Base-by-base conservation (phyloP, 306 rosid species). In the Quercus bicolor region DNA sequence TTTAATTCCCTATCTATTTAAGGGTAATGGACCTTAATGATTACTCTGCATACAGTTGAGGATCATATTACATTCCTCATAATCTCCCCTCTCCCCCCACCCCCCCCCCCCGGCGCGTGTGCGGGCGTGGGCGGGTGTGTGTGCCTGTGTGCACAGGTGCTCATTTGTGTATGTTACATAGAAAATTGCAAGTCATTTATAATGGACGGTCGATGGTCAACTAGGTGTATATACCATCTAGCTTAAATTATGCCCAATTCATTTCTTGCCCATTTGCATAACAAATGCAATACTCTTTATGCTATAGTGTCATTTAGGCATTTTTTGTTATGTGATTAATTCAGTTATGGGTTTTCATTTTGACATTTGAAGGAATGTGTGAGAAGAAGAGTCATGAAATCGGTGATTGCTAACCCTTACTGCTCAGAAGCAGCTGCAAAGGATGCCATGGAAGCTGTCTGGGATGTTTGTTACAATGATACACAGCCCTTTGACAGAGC, bases 391-490 rank as follows among this genome's bases (percentile, higher is more conserved):
- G 94, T 90, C 62, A 72, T 93, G 96, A 68, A 70, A 83, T 93
- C 97, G 15, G 74, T 95, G 78, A 53, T 80, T 23, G 61, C 77
- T 20, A 91, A 86, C 78, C 97, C 98, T 2, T 77, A 33, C 80
- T 91, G 97, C 86, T 78, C 89, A 43, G 89, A 85, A 60, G 77
- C 84, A 33, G 86, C 87, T 51, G 90, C 92, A 53, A 95, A 88
- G 84, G 92, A 93, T 75, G 91, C 92, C 78, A 85, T 92, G 97
- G 98, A 94, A 78, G 91, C 93, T 55, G 93, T 91, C 29, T 94
- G 98, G 98, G 97, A 95, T 81, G 77, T 80, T 77, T 92, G 98
- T 83, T 94, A 92, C 74, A 91, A 92, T 61, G 98, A 95, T 70
- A 91, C 94, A 1, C 70, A 87, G 57, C 98, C 98, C 54, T 95